Base-by-base conservation (phyloP, 768 basidiomycete genomes). In the Collybia sp. region DNA sequence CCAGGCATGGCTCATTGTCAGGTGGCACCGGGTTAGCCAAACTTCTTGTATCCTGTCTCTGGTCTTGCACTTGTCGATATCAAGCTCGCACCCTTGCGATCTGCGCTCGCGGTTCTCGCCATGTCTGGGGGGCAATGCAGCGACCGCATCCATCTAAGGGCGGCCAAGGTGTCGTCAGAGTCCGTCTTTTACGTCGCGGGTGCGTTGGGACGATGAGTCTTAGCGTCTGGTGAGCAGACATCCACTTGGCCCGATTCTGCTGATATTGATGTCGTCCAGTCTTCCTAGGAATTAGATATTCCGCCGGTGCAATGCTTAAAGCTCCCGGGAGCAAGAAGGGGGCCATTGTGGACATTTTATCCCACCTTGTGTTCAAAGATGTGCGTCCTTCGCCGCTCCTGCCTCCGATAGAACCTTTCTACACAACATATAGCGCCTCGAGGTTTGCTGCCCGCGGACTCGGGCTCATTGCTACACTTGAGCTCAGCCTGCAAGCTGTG, bases 361-460 rank as follows among this genome's bases (percentile, higher is more conserved):
- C 55, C 3, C 52, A 56, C 17, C 45, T 56, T n/a, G 55, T 52
- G 13, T 44, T 56, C 31, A 44, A 56, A 47, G 47, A 49, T 56
- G 18, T 35, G 11, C 33, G 15, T 16, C 13, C 16, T 11, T 12
- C 19, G 9, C 6, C 8, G 33, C 25, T 18, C 2, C 2, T 13
- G 3, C 32, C 40, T 9, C n/a, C 25, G 30, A 19, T 34, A 12
- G 13, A 15, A 15, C 6, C 42, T 56, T n/a, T n/a, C n/a, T n/a
- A n/a, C 17, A 46, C 55, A 10, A 49, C 49, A 5, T 56, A 56
- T 37, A 44, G 49, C 1, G 52, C 55, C 19, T 53, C 52, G 10
- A 56, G 51, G 44, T 56, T 42, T 32, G 52, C 55, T 17, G 52
- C 43, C 16, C 45, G 55, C 12, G 50, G 53, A 25, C 45, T 54